phyloP scores from a whole-genome alignment of 805 yeast species.

The Sugiyamaella chiloensis region DNA sequence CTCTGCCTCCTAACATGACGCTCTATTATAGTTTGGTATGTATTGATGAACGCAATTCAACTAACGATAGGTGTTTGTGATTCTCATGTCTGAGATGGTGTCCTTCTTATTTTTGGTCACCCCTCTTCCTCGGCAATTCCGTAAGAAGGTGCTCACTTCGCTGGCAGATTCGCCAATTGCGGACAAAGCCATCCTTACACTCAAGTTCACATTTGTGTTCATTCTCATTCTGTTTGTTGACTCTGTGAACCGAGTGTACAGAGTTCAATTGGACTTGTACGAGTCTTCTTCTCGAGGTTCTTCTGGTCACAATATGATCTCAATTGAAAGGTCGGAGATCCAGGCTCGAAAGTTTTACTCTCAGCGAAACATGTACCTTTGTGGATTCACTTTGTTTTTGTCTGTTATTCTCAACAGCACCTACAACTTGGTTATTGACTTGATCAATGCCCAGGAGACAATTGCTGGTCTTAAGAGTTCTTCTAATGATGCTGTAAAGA shows the following conservation, averaged over 20 bases:
- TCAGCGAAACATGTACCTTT: slow-evolving; percentile 92
- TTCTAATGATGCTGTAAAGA: slow-evolving; percentile 24
- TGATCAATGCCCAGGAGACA: slow-evolving; percentile 51
- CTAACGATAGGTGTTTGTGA: slow-evolving; percentile 53
- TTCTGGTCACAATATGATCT: slow-evolving; percentile 31
- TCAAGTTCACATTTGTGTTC: slow-evolving; percentile 80
- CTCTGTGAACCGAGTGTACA: slow-evolving; percentile 76
- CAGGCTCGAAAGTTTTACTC: slow-evolving; percentile 92
- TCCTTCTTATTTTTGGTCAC: slow-evolving; percentile 75
- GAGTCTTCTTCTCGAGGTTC: slow-evolving; percentile 35
- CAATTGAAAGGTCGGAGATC: slow-evolving; percentile 70
- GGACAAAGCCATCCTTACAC: slow-evolving; percentile 68
- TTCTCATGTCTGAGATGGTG: slow-evolving; percentile 73
- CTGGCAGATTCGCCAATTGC: slow-evolving; percentile 61
- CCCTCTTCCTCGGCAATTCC: slow-evolving; percentile 75
- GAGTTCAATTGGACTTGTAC: slow-evolving; percentile 58
- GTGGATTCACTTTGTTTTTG: slow-evolving; percentile 91
- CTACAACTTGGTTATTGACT: slow-evolving; percentile 38
- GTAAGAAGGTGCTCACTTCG: slow-evolving; percentile 59
- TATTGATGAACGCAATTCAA: no score
- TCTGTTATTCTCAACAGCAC: slow-evolving; percentile 84
- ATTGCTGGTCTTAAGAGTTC: slow-evolving; percentile 38
- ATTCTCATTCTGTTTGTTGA: slow-evolving; percentile 82
- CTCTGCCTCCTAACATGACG: slow-evolving; percentile 31
- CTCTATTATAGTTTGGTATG: slow-evolving; percentile 41